Evolutionary conservation across 176 grass and related monocot genomes (phyloP), one percentile per base, ranked within the genome.

Genomic region (Otatea glauca): DNA sequence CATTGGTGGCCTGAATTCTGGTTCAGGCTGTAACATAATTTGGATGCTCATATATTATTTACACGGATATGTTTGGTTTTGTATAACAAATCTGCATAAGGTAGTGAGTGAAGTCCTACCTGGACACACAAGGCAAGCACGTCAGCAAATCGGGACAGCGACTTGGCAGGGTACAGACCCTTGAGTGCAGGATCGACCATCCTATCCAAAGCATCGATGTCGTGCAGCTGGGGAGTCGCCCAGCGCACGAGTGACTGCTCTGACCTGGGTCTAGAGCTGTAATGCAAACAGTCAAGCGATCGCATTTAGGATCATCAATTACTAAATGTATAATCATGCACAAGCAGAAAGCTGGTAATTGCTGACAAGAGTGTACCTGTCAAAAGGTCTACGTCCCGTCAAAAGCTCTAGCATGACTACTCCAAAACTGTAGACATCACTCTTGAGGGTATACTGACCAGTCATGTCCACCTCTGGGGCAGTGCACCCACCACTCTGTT

Each of bases 371-470:
- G 38, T 39, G 8, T 91, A 99, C 96, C 86, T 91, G 23, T 99
- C 91, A 34, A 99, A 99, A 35, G 93, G 93, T 68, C 42, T 96
- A 10, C 89, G 89, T 35, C 96, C 96, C 0, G 96, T 99, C 90
- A 99, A 86, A 71, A 99, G 90, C 86, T 99, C 96, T 58, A 99
- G 85, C 96, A 99, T 99, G 81, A 99, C 91, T 42, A 96, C 91
- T 65, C 96, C 96, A 81, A 99, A 96, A 44, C 81, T 91, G 88
- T 99, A 99, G 18, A 99, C 90, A 81, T 99, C 96, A 64, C 96
- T 99, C 86, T 99, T 99, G 65, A 94, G 68, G 32, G 88, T 99
- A 77, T 96, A 94, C 78, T 94, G 88, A 47, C 89, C 93, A 70
- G 88, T 94, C 91, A 92, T 99, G 66, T 89, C 88, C 77, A 93